These are phyloP conservation scores for Colletotrichum magnum DNA, from an alignment of 2,329 filamentous ascomycete genomes.

Conservation along the genomic window DNA sequence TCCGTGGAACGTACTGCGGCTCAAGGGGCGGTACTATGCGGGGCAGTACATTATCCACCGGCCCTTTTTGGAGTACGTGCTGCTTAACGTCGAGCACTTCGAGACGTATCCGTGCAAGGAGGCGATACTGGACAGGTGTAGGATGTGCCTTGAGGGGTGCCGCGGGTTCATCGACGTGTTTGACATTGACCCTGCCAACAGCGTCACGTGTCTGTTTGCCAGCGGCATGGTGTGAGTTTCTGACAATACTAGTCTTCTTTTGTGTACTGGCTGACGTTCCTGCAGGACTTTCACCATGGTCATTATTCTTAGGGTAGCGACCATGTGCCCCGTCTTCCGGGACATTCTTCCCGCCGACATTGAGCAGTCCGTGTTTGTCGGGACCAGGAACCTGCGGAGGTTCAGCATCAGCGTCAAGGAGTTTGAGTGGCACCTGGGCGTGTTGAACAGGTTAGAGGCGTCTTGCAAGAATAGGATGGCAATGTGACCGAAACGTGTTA, in stretches of 20 bases:
- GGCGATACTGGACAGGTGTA: slow-evolving; percentile 43
- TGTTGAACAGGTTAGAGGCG: slow-evolving; percentile 41
- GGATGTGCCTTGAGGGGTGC: slow-evolving; percentile 45
- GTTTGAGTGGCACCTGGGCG: slow-evolving; percentile 44
- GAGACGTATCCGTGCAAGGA: slow-evolving; percentile 44
- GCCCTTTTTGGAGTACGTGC: slow-evolving; percentile 47
- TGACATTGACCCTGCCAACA: slow-evolving; percentile 44
- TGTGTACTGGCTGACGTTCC: background rate
- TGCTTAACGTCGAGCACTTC: slow-evolving; percentile 46
- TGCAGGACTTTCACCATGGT: slow-evolving; percentile 47
- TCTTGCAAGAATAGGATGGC: slow-evolving; percentile 25
- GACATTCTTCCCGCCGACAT: slow-evolving; percentile 41
- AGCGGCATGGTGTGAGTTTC: slow-evolving; percentile 51
- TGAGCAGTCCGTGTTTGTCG: slow-evolving; percentile 41
- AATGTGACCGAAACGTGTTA: background rate
- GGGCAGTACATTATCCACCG: slow-evolving; percentile 50
- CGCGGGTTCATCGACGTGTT: slow-evolving; percentile 48
- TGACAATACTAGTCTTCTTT: too few species aligned
- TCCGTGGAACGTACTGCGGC: slow-evolving; percentile 48
- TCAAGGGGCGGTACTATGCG: slow-evolving; percentile 48
- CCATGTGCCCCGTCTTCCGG: slow-evolving; percentile 37
- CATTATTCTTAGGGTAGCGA: slow-evolving; percentile 44
- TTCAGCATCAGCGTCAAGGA: slow-evolving; percentile 43
- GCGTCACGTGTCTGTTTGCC: slow-evolving; percentile 47
- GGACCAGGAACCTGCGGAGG: slow-evolving; percentile 42